Conservation (phyloP, 805 yeast species). For the Candida piceae region DNA sequence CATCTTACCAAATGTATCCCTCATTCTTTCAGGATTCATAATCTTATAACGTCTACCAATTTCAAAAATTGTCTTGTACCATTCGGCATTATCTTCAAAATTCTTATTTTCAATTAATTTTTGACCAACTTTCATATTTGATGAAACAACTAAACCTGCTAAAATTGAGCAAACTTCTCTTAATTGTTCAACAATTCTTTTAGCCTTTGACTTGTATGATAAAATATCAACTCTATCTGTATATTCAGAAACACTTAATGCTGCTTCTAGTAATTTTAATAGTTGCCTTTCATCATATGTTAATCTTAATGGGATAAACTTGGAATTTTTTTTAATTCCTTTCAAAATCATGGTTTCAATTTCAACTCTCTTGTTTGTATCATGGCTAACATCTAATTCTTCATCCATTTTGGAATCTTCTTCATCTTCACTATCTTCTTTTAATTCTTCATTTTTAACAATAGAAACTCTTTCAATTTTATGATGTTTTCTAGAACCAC, state of each 20-base stretch:
- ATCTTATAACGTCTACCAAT: conserved; percentile 77
- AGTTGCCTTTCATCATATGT: conserved; percentile 65
- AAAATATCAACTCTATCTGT: conserved; percentile 74
- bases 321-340: conserved; percentile 39
- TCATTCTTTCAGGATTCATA: conserved; percentile 79
- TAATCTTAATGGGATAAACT: conserved; percentile 65
- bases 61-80: conserved; percentile 70
- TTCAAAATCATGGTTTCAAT: conserved; percentile 23
- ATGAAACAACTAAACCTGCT: conserved; percentile 75
- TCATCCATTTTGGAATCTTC: conserved; percentile 16
- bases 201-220: conserved; percentile 61
- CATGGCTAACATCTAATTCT: too few species aligned
- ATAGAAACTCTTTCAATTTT: conserved; percentile 25
- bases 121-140: conserved; percentile 67
- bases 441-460: conserved; percentile 12
- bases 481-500: conserved; percentile 56
- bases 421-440: conserved; percentile 8
- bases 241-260: conserved; percentile 72
- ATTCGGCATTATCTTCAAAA: conserved; percentile 62
- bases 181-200: conserved; percentile 65
- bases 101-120: conserved; percentile 59
- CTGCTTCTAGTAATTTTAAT: conserved; percentile 65
- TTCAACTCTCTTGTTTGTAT: conserved; percentile 5
- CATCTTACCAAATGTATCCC: conserved; percentile 72
- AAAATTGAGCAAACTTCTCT: conserved; percentile 74